These are phyloP conservation scores for Chrysanthemum seticuspe DNA, from an alignment of 129 eudicot genomes.

Conservation along the genomic window DNA sequence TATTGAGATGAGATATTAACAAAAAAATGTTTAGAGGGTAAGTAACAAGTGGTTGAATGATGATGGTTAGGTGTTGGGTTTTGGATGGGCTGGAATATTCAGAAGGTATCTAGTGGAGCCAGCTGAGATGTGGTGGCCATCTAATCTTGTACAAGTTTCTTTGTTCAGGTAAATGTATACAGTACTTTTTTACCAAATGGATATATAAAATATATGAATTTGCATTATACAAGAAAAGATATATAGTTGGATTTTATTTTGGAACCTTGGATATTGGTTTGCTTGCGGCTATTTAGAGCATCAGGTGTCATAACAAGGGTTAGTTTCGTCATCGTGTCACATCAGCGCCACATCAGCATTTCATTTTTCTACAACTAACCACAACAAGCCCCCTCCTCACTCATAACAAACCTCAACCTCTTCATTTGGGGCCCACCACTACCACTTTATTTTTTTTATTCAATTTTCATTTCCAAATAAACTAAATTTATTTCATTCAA, in stretches of 20 bases:
- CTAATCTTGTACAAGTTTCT: conserved; percentile 94
- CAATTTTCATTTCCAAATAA: no score
- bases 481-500: no score
- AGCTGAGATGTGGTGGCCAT: conserved; percentile 99
- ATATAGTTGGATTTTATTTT: no score
- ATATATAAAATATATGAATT: no score
- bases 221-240: not conserved
- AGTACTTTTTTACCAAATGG: not conserved
- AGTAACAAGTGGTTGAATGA: not conserved
- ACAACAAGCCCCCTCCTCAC: no score
- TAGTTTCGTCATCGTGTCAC: no score
- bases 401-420: no score
- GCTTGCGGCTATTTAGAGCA: not conserved
- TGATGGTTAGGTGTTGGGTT: conserved; percentile 68
- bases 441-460: no score
- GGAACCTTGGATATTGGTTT: not conserved
- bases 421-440: no score
- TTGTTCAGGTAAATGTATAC: conserved; percentile 63
- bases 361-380: no score
- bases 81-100: conserved; percentile 99
- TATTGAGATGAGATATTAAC: not conserved
- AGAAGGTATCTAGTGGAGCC: conserved; percentile 89
- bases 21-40: not conserved
- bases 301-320: no score
- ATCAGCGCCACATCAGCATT: no score